Percentiles rank a stretch among this genome's conserved stretches.
These are phyloP conservation scores for Calocybe cyanea DNA, from an alignment of 768 basidiomycete genomes.

Conservation along the genomic window DNA sequence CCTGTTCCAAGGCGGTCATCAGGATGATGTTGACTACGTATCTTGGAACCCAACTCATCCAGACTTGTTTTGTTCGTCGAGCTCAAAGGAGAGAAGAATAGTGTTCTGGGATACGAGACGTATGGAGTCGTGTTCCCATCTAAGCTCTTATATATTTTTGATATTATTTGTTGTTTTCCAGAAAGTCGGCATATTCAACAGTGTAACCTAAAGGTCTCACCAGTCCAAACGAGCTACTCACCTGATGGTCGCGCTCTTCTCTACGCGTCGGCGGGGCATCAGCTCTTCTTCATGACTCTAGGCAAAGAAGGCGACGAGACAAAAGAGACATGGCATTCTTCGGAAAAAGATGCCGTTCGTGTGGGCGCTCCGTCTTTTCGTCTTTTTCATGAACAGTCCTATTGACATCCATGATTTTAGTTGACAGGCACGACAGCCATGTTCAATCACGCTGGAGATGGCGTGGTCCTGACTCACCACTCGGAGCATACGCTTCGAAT, in stretches of 20 bases:
- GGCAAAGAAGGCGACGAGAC: constrained; percentile 49
- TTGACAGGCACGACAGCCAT: constrained; percentile 61
- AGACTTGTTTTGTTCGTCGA: constrained; percentile 77
- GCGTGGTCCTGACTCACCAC: constrained; percentile 61
- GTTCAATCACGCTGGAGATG: constrained; percentile 76
- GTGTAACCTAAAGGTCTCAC: constrained; percentile 52
- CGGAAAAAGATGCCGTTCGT: constrained; percentile 47
- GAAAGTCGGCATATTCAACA: constrained; percentile 71
- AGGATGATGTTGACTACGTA: constrained; percentile 77
- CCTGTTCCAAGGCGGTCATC: constrained; percentile 66
- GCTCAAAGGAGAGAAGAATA: constrained; percentile 68
- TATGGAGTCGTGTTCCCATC: constrained; percentile 29
- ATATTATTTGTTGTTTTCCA: constrained; percentile 21
- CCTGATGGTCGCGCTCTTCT: constrained; percentile 68
- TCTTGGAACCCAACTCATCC: constrained; percentile 87
- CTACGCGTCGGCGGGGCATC: constrained; percentile 57
- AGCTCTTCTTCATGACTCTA: constrained; percentile 57
- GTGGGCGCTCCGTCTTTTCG: neutral
- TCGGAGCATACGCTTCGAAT: constrained; percentile 64
- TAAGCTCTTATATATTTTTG: neutral
- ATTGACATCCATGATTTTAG: constrained; percentile 24
- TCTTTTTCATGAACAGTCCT: neutral
- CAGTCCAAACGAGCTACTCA: constrained; percentile 64
- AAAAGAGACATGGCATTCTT: constrained; percentile 44
- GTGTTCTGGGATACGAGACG: constrained; percentile 86